These are phyloP conservation scores for Hemisphaericaspora lyxosophila DNA, from an alignment of 1,139 yeast genomes.

Conservation along the genomic window DNA sequence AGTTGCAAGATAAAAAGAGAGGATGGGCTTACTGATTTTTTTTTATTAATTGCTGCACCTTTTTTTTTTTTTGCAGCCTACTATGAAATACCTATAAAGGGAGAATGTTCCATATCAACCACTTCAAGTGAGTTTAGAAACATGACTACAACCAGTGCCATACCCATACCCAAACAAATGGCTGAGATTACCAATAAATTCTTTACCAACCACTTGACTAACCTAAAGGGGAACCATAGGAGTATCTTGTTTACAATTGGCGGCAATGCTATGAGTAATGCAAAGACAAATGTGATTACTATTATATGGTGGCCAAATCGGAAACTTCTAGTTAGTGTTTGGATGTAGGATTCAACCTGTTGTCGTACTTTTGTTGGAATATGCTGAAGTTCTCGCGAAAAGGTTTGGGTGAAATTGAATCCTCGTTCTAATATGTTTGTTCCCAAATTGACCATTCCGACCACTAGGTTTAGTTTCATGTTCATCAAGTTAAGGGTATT, in stretches of 20 bases:
- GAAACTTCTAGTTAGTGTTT: not conserved
- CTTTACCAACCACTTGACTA: not conserved
- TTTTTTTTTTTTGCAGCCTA: no score
- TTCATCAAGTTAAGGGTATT: conserved; percentile 12
- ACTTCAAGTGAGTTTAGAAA: not conserved
- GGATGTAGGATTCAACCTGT: not conserved
- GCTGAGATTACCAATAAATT: not conserved
- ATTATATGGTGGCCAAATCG: not conserved
- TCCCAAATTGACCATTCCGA: not conserved
- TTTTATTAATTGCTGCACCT: no score
- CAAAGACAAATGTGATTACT: not conserved
- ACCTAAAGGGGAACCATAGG: not conserved
- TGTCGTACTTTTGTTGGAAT: not conserved
- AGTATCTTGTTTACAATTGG: not conserved
- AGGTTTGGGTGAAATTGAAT: not conserved
- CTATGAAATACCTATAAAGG: no score
- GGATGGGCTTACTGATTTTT: no score
- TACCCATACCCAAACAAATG: not conserved
- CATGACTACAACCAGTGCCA: not conserved
- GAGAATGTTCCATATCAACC: no score
- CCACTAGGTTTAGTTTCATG: conserved; percentile 3
- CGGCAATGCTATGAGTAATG: not conserved
- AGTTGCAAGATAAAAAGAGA: no score
- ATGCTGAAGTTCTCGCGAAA: not conserved
- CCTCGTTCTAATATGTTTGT: not conserved